Evolutionary conservation across 305 asterid species (phyloP).

Genomic region (Fraxinus nigra): DNA sequence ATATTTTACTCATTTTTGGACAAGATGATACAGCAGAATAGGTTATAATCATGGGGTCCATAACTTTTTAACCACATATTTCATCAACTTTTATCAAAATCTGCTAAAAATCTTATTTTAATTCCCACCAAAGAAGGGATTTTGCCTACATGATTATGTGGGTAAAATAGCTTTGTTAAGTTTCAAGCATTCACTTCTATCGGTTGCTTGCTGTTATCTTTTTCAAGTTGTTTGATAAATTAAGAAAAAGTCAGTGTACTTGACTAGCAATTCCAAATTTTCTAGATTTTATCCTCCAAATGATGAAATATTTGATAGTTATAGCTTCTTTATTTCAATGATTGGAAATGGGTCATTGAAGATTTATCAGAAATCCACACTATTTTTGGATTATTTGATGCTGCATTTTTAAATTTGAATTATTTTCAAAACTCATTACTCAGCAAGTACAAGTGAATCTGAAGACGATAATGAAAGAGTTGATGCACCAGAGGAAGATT

Average conservation of each 20-base stretch:
- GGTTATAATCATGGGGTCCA: background rate
- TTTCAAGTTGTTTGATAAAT: background rate
- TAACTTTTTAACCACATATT: too few relatives aligned
- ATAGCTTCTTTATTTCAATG: background rate
- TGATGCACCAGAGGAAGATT: constrained; percentile 27
- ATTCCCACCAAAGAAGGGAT: too few relatives aligned
- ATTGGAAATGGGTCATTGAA: background rate
- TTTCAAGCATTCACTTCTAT: background rate
- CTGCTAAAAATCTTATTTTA: too few relatives aligned
- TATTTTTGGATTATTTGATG: background rate
- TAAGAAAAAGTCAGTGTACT: background rate
- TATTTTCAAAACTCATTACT: background rate
- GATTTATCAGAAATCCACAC: background rate
- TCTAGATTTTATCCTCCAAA: background rate
- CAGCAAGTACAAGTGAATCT: constrained; percentile 29
- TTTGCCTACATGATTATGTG: background rate
- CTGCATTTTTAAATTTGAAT: background rate
- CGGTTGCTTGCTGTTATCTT: background rate
- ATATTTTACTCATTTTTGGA: background rate
- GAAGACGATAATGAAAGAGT: constrained; percentile 31
- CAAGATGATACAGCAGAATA: background rate
- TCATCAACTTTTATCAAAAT: too few relatives aligned
- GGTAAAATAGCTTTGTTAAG: background rate
- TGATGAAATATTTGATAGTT: background rate
- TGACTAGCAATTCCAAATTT: background rate